Evolutionary conservation across 108 stramenopile species (phyloP).

Genomic region (Cylindrotheca closterium): DNA sequence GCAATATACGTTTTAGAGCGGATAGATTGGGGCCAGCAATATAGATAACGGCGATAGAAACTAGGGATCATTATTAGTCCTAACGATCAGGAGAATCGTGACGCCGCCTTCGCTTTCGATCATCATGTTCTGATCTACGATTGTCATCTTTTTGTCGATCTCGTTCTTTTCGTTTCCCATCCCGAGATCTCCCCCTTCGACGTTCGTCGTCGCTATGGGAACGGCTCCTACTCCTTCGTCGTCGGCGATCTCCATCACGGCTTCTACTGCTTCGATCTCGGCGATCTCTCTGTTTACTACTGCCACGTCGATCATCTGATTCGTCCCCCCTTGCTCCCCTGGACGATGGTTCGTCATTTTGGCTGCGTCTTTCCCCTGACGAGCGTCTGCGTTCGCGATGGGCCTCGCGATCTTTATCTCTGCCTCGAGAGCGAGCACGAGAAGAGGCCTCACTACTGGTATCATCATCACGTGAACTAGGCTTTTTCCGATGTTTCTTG

Average conservation of each 20-base stretch:
- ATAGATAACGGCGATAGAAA: not conserved
- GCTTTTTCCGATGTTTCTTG: not conserved
- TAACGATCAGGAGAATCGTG: not conserved
- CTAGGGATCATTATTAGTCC: not conserved
- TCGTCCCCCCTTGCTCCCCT: no score
- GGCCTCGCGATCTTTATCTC: not conserved
- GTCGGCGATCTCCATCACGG: conserved; percentile 2
- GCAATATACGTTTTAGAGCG: conserved; percentile 67
- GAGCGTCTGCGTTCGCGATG: no score
- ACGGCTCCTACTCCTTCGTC: no score
- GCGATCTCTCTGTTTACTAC: no score
- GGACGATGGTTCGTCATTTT: no score
- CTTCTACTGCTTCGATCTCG: no score
- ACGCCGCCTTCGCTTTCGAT: not conserved
- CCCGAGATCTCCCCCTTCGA: no score
- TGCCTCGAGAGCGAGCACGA: not conserved
- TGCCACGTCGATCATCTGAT: no score
- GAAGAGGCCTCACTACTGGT: not conserved
- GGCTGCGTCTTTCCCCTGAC: no score
- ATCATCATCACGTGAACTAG: not conserved
- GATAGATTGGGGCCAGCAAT: conserved; percentile 5
- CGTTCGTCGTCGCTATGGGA: no score
- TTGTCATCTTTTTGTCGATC: no score
- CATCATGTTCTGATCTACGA: no score
- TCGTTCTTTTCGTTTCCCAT: not conserved